These are phyloP conservation scores for Prosopis cineraria DNA, from an alignment of 306 rosid genomes.

Conservation along the genomic window DNA sequence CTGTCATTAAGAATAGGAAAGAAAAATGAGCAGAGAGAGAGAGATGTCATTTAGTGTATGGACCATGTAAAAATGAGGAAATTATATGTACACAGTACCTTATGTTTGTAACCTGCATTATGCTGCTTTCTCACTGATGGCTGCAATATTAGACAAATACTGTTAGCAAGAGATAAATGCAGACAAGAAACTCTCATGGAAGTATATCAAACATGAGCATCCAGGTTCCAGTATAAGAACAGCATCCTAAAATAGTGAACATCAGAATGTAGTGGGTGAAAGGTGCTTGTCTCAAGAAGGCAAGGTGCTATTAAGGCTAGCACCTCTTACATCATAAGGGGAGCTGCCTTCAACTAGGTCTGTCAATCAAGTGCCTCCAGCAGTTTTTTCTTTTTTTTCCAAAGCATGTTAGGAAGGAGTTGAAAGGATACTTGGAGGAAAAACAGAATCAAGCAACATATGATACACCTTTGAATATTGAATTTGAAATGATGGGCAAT, in stretches of 20 bases:
- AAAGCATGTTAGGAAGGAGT: neutral
- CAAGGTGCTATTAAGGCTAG: neutral
- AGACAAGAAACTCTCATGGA: slow-evolving; percentile 18
- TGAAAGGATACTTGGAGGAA: neutral
- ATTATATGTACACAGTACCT: slow-evolving; percentile 48
- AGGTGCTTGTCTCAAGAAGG: neutral
- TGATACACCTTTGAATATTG: neutral
- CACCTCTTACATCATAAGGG: neutral
- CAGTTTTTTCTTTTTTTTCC: neutral
- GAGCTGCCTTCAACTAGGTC: neutral
- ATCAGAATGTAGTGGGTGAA: neutral
- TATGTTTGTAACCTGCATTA: slow-evolving; percentile 96
- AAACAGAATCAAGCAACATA: neutral
- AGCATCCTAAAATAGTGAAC: neutral
- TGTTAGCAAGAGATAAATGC: neutral
- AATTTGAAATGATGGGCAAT: neutral
- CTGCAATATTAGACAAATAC: slow-evolving; percentile 46
- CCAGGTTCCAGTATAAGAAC: neutral
- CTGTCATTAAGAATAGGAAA: slow-evolving; percentile 38
- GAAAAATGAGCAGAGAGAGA: neutral
- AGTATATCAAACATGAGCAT: slow-evolving; percentile 43
- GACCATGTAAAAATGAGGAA: neutral
- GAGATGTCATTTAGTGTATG: neutral
- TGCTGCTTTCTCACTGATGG: slow-evolving; percentile 99
- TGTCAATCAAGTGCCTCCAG: neutral